These are phyloP conservation scores for Zasmidium angulare DNA, from an alignment of 2,329 filamentous ascomycete genomes.

Conservation along the genomic window DNA sequence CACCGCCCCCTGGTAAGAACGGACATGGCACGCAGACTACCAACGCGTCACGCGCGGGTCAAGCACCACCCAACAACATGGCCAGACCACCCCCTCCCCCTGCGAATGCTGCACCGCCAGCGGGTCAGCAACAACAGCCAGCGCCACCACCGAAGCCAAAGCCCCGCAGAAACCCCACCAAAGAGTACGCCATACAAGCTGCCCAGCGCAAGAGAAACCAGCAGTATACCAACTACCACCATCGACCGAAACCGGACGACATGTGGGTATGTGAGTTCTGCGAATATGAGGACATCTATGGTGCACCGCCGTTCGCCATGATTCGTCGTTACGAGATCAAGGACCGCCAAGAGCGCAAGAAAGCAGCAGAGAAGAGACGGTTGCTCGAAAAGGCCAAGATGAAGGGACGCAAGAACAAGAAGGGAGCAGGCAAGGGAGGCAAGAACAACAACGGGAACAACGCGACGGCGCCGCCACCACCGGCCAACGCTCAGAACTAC, in stretches of 20 bases:
- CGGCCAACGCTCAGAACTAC: constrained; percentile 25
- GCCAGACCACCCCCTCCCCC: constrained; percentile 23
- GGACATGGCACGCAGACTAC: constrained; percentile 32
- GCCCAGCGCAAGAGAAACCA: constrained; percentile 75
- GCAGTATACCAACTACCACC: constrained; percentile 72
- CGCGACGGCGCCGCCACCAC: constrained; percentile 16
- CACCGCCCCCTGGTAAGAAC: constrained; percentile 11
- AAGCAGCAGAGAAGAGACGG: constrained; percentile 80
- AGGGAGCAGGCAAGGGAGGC: constrained; percentile 63
- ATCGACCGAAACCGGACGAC: constrained; percentile 69
- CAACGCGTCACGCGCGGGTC: constrained; percentile 21
- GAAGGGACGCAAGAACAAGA: constrained; percentile 87
- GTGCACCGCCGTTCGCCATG: constrained; percentile 76
- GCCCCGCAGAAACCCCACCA: constrained; percentile 59
- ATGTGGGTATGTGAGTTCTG: constrained; percentile 98
- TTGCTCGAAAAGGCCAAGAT: constrained; percentile 90
- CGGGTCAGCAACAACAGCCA: constrained; percentile 33
- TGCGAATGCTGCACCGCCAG: constrained; percentile 27
- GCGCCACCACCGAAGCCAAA: constrained; percentile 58
- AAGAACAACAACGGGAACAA: constrained; percentile 26
- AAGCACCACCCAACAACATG: constrained; percentile 12
- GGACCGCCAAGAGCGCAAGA: constrained; percentile 78
- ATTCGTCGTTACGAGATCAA: constrained; percentile 94
- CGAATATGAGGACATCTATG: constrained; percentile 95
- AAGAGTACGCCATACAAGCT: constrained; percentile 73